These are phyloP conservation scores for Diphasiastrum complanatum DNA, from an alignment of 83 land plant species.

Conservation along the genomic window DNA sequence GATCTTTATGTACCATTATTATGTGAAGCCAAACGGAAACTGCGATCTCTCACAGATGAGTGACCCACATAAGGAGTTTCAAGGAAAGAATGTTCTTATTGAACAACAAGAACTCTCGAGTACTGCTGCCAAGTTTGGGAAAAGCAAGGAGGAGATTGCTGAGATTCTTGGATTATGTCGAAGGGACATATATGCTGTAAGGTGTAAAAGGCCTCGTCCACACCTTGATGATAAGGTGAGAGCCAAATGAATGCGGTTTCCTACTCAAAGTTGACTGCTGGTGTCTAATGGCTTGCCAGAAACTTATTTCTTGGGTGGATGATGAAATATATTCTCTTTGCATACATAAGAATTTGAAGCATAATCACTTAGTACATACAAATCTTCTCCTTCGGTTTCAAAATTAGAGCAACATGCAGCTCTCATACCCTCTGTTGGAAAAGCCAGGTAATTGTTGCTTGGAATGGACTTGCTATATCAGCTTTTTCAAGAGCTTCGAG, in stretches of 20 bases:
- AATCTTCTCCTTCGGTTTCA: too few species aligned
- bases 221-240: conserved; percentile 91
- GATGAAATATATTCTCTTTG: too few species aligned
- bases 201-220: conserved; percentile 67
- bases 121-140: conserved; percentile 55
- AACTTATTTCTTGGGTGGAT: too few species aligned
- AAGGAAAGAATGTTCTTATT: conserved; percentile 79
- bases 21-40: conserved; percentile 76
- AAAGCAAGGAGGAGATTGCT: conserved; percentile 45
- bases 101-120: conserved; percentile 44
- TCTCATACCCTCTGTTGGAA: too few species aligned
- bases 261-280: not conserved
- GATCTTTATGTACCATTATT: conserved; percentile 77
- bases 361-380: too few species aligned
- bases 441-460: conserved; percentile 90
- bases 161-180: conserved; percentile 57
- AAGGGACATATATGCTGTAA: conserved; percentile 50
- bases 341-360: too few species aligned
- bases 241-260: not conserved
- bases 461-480: conserved; percentile 97
- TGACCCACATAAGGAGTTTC: conserved; percentile 93
- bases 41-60: conserved; percentile 93
- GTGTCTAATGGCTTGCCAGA: not conserved
- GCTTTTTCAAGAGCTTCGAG: conserved; percentile 92
- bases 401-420: too few species aligned